These are phyloP conservation scores for Podospora conica DNA, from an alignment of 495 filamentous ascomycete genomes.

Conservation along the genomic window DNA sequence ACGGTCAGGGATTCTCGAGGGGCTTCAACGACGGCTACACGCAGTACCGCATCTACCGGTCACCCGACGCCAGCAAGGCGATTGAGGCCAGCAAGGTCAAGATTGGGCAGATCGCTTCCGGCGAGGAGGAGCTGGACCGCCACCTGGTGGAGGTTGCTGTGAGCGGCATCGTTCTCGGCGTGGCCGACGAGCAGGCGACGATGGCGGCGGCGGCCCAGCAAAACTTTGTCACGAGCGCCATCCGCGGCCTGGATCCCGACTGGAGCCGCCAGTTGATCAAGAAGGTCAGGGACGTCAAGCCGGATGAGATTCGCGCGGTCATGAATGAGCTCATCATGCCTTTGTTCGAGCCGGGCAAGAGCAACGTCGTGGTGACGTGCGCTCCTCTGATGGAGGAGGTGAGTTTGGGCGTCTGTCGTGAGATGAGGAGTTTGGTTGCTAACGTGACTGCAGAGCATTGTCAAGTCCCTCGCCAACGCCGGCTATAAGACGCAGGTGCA, in stretches of 20 bases:
- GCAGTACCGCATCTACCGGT: slow-evolving; percentile 77
- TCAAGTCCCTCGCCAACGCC: slow-evolving; percentile 60
- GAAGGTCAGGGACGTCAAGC: slow-evolving; percentile 65
- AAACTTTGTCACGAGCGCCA: slow-evolving; percentile 75
- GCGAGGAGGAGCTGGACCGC: slow-evolving; percentile 64
- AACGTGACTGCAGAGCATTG: slow-evolving; percentile 49
- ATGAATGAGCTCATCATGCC: slow-evolving; percentile 71
- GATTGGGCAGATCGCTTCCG: slow-evolving; percentile 45
- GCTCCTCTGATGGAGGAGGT: slow-evolving; percentile 80
- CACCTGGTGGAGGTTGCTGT: slow-evolving; percentile 84
- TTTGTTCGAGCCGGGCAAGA: slow-evolving; percentile 66
- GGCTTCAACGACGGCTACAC: slow-evolving; percentile 73
- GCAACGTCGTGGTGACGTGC: slow-evolving; percentile 86
- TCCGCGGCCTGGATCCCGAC: slow-evolving; percentile 67
- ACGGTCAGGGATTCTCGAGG: slow-evolving; percentile 69
- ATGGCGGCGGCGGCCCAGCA: slow-evolving; percentile 71
- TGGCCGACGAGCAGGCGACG: slow-evolving; percentile 82
- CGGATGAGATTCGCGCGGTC: slow-evolving; percentile 69
- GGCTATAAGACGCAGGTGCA: slow-evolving; percentile 75
- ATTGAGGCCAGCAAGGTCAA: slow-evolving; percentile 70
- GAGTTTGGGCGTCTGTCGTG: slow-evolving; percentile 26
- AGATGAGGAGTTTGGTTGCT: slow-evolving; percentile 15
- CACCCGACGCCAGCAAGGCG: slow-evolving; percentile 82
- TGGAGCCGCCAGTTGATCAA: slow-evolving; percentile 72
- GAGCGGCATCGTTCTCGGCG: slow-evolving; percentile 73